These are phyloP conservation scores for Berkeleyomyces basicola DNA, from an alignment of 2,329 filamentous ascomycete species.

Conservation along the genomic window DNA sequence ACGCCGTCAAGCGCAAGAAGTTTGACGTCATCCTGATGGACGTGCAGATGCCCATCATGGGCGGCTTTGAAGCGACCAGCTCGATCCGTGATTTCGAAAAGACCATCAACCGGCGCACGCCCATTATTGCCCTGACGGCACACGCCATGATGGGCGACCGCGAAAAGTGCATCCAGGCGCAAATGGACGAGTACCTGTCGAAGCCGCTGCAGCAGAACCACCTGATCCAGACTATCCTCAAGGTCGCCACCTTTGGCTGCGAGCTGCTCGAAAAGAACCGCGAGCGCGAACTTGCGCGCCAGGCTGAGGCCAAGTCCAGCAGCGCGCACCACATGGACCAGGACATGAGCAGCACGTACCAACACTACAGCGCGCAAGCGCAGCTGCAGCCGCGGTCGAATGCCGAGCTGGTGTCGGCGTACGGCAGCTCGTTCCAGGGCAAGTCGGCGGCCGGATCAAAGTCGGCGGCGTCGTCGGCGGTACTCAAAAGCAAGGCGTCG, in stretches of 20 bases:
- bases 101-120: slow-evolving; percentile 64
- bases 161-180: slow-evolving; percentile 93
- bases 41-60: slow-evolving; percentile 99
- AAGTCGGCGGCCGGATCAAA: not conserved
- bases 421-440: slow-evolving; percentile 1
- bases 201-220: slow-evolving; percentile 95
- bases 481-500: too few species aligned
- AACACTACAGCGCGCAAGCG: not conserved
- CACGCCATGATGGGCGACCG: slow-evolving; percentile 98
- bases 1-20: slow-evolving; percentile 78
- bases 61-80: slow-evolving; percentile 89
- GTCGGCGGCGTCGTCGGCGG: not conserved
- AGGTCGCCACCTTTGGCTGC: slow-evolving; percentile 83
- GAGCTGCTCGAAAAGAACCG: slow-evolving; percentile 63
- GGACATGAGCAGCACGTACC: not conserved
- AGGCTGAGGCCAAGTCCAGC: slow-evolving; percentile 30
- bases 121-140: slow-evolving; percentile 90
- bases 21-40: slow-evolving; percentile 99
- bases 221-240: slow-evolving; percentile 92
- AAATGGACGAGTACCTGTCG: slow-evolving; percentile 98
- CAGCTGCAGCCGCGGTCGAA: not conserved
- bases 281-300: slow-evolving; percentile 39
- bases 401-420: slow-evolving; percentile 1
- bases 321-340: slow-evolving; percentile 9
- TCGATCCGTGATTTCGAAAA: slow-evolving; percentile 94